phyloP scores from a whole-genome alignment of 2,329 filamentous ascomycete genomes.

The Talaromyces funiculosus region DNA sequence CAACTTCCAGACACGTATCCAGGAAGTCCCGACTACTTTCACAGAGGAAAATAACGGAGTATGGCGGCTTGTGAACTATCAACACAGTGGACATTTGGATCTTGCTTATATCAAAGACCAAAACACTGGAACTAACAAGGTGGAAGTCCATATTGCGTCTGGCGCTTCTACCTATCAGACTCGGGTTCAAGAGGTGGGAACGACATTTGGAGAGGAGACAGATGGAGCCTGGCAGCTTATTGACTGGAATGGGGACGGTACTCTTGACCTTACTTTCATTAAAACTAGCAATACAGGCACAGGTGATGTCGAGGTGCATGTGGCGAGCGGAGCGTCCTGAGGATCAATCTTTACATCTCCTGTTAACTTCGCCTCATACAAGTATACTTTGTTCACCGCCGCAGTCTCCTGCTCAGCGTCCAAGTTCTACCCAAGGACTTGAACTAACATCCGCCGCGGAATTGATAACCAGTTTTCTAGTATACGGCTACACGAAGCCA shows the following conservation, averaged over 20 bases:
- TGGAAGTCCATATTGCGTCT: slow-evolving; percentile 12
- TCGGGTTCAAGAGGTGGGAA: slow-evolving; percentile 60
- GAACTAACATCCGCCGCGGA: too few species aligned
- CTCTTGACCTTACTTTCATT: slow-evolving; percentile 15
- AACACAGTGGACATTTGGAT: slow-evolving; percentile 1
- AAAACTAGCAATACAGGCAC: slow-evolving; percentile 17
- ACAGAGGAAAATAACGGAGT: slow-evolving; percentile 9
- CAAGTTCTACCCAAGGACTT: too few species aligned
- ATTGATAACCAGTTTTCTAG: too few species aligned
- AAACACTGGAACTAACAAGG: slow-evolving; percentile 9
- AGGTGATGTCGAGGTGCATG: slow-evolving; percentile 13
- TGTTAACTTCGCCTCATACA: too few species aligned
- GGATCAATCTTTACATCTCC: too few species aligned
- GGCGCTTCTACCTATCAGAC: slow-evolving; percentile 21
- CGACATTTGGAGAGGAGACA: slow-evolving; percentile 43
- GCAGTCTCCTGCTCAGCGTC: too few species aligned
- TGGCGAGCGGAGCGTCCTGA: slow-evolving; percentile 14
- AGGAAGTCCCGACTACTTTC: slow-evolving; percentile 14
- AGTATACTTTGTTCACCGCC: too few species aligned
- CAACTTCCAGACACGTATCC: slow-evolving; percentile 14
- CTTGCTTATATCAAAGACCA: slow-evolving; percentile 11
- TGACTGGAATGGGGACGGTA: slow-evolving; percentile 15
- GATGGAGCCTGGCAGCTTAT: slow-evolving; percentile 13
- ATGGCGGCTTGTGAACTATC: slow-evolving; percentile 7
- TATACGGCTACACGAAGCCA: too few species aligned